Conservation (phyloP, 768 basidiomycete genomes). For the Peribolospora kevripleyi region DNA sequence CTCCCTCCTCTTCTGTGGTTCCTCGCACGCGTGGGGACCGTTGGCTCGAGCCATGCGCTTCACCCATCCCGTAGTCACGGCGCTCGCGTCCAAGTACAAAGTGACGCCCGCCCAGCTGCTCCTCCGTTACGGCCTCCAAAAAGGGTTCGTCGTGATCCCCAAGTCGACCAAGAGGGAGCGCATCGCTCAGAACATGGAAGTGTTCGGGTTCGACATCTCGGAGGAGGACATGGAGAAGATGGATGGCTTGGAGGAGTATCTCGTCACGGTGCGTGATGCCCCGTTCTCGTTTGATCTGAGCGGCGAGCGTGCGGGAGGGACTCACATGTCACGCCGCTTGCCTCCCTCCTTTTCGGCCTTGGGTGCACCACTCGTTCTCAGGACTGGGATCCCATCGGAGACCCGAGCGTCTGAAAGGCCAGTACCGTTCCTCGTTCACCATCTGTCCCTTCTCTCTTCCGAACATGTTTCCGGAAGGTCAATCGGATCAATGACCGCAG, state of each 20-base stretch:
- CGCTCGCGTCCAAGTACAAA: conserved; percentile 30
- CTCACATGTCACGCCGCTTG: no score
- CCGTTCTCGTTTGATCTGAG: no score
- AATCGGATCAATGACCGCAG: no score
- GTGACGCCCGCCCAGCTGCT: conserved; percentile 38
- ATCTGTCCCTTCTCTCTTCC: no score
- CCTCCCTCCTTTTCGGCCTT: no score
- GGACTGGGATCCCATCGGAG: no score
- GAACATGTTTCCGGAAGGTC: no score
- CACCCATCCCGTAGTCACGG: conserved; percentile 29
- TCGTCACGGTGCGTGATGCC: no score
- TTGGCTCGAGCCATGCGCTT: conserved; percentile 44
- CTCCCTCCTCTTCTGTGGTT: not conserved
- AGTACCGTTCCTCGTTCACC: no score
- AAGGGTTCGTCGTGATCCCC: conserved; percentile 26
- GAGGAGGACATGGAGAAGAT: conserved; percentile 24
- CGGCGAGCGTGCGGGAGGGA: no score
- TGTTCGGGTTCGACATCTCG: conserved; percentile 26
- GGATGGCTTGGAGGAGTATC: conserved; percentile 9
- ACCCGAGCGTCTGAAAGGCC: no score
- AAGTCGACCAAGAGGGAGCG: conserved; percentile 24
- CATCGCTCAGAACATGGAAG: conserved; percentile 23
- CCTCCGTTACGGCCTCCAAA: conserved; percentile 64
- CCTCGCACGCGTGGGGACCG: conserved; percentile 42
- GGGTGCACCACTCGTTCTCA: no score